These are phyloP conservation scores for Ascomycota sp. DNA, from an alignment of 2,329 filamentous ascomycete genomes.

Conservation along the genomic window DNA sequence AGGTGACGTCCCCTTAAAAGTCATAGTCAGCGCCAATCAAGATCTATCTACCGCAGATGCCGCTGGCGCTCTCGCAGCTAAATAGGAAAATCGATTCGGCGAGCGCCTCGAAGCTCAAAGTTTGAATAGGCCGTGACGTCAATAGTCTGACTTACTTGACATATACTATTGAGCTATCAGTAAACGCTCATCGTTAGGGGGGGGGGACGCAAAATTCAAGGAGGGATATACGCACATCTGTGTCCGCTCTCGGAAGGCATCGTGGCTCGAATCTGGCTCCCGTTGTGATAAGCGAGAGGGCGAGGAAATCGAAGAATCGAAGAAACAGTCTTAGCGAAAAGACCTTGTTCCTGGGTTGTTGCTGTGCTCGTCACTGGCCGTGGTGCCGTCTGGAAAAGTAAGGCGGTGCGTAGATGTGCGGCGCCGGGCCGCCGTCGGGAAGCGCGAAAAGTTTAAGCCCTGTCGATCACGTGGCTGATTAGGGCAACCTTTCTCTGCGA, in stretches of 20 bases:
- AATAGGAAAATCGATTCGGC: neutral
- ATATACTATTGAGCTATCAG: conserved; percentile 43
- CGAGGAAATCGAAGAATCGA: conserved; percentile 16
- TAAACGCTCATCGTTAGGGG: conserved; percentile 2
- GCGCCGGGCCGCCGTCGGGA: neutral
- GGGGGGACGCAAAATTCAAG: neutral
- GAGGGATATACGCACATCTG: conserved; percentile 45
- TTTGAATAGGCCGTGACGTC: neutral
- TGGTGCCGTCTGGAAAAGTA: too few relatives aligned
- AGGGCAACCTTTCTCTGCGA: too few relatives aligned
- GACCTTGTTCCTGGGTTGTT: conserved; percentile 17
- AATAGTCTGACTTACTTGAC: conserved; percentile 49
- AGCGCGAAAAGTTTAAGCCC: too few relatives aligned
- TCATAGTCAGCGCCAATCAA: conserved; percentile 9
- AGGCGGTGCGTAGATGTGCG: too few relatives aligned
- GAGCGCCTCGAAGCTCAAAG: neutral
- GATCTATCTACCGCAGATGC: neutral
- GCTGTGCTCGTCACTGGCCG: conserved; percentile 15
- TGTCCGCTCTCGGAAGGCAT: conserved; percentile 78
- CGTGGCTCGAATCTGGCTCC: conserved; percentile 32
- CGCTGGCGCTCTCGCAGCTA: neutral
- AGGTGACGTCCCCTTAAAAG: conserved; percentile 72
- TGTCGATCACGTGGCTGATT: too few relatives aligned
- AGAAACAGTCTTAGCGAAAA: conserved; percentile 22
- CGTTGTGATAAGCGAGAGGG: conserved; percentile 24